Conservation (phyloP, 208 protist species). For the Trypanosoma brucei region DNA sequence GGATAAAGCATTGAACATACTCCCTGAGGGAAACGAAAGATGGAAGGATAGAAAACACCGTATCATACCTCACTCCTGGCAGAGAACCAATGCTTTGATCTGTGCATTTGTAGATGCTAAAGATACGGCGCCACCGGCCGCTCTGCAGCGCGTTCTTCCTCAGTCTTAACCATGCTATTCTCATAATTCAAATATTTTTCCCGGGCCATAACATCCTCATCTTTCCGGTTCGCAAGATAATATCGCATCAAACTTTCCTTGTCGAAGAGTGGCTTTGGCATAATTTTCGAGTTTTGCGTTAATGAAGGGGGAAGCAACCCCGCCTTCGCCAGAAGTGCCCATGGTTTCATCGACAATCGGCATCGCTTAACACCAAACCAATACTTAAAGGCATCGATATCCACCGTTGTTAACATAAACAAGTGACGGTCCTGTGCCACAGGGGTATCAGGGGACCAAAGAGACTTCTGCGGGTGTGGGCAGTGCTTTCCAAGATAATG, state of each 20-base stretch:
- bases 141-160: constrained; percentile 72
- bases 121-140: constrained; percentile 75
- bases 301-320: constrained; percentile 81
- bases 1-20: too few species aligned
- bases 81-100: not conserved
- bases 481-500: constrained; percentile 90
- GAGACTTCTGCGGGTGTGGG: constrained; percentile 90
- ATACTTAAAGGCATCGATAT: constrained; percentile 91
- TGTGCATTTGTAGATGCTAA: constrained; percentile 22
- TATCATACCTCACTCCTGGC: too few species aligned
- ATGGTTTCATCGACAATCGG: constrained; percentile 68
- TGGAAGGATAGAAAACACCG: too few species aligned
- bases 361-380: constrained; percentile 90
- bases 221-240: constrained; percentile 86
- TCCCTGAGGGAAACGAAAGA: too few species aligned
- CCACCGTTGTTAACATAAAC: constrained; percentile 89
- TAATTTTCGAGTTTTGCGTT: constrained; percentile 83
- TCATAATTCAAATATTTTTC: constrained; percentile 84
- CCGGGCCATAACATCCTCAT: constrained; percentile 39
- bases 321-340: constrained; percentile 83
- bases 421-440: constrained; percentile 86
- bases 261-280: constrained; percentile 89
- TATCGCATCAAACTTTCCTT: constrained; percentile 88
- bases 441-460: constrained; percentile 89
- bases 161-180: constrained; percentile 80